Base-by-base conservation (phyloP, 2,329 filamentous ascomycete species). In the Dothideomycetidae sp. region DNA sequence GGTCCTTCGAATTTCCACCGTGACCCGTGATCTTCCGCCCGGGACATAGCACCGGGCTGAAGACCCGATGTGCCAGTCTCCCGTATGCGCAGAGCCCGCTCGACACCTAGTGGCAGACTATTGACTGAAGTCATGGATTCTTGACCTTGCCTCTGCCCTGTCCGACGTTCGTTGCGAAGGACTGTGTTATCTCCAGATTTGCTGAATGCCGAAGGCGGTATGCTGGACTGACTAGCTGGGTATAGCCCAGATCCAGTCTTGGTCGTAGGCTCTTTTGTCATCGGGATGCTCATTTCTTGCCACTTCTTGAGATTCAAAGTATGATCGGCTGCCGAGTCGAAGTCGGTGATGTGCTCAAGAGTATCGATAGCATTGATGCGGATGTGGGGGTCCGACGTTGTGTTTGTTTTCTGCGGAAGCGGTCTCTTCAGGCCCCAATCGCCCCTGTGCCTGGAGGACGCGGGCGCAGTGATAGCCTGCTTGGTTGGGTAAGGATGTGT, bases 391-490 rank as follows among this genome's bases (percentile, higher is more conserved):
- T 75, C 77, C 31, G 59, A 63, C 5, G 75, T 75, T 37, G 73
- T 73, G 4, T 83, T 86, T 3, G 79, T 76, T 55, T 78, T 78
- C 5, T 78, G 61, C 1, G 88, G 88, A 4, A 96, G 66, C 1
- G 84, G 69, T 39, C 88, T 70, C 63, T 96, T 96, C 50, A 94
- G 64, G 10, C 88, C 88, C 86, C 88, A 96, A 53, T 96, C 88
- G 23, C 88, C 88, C 52, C 73, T 73, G 29, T 68, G 64, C 15
- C 83, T 70, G 5, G 85, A 86, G 12, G 75, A 69, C 31, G 70
- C 63, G 4, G 84, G 78, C 1, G 84, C 86, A 10, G 78, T 77
- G 53, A 96, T 80, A 44, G 85, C 73, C 54, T 90, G 81, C 55
- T 81, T 72, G 36, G 76, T 84, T n/a, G 88, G 88, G 59, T 79